Evolutionary conservation across 2,329 filamentous ascomycete genomes (phyloP), one percentile per base, ranked within the genome.

Genomic region (Ilyonectria destructans): DNA sequence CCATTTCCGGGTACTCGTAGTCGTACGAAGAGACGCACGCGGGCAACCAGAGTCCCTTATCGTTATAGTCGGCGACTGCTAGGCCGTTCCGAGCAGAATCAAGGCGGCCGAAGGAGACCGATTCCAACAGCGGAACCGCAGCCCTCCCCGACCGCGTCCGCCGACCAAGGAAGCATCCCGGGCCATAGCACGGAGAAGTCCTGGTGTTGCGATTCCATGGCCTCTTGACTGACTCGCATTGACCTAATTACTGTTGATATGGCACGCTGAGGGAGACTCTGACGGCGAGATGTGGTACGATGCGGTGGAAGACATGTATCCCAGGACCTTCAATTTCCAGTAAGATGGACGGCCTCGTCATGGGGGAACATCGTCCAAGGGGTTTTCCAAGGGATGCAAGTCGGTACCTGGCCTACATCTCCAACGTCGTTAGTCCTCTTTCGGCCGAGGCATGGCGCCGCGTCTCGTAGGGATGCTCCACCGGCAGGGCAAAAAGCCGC

Each of bases 401-500:
- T 26, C 26, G 21, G 19, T 31, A 33, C 29, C 49, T 33, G 49
- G 45, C 4, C 45, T 21, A 19, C 45, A 46, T 23, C 45, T 21
- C 45, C 40, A 43, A 43, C n/a, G 13, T 19, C 31, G 26, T 60
- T 52, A 51, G 46, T 54, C 43, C 52, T 57, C 45, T 46, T 40
- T 65, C 37, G 26, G 46, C 17, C 21, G 57, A 26, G 55, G 48
- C 33, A 52, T 54, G 54, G 29, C 17, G 54, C 55, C 48, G 19
- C 51, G 46, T 57, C 46, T 35, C 40, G 48, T 51, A 40, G 23
- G 56, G 51, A 43, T 46, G 43, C 43, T 60, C 49, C 57, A 57
- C 57, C 21, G 1, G 35, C 43, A 37, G 45, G 51, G 57, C 33
- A 61, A 31, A 57, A 65, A 29, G 26, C 51, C 56, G 56, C 19